Base-by-base conservation (phyloP, 2,329 filamentous ascomycete genomes). In the Ophiostoma angusticollis region DNA sequence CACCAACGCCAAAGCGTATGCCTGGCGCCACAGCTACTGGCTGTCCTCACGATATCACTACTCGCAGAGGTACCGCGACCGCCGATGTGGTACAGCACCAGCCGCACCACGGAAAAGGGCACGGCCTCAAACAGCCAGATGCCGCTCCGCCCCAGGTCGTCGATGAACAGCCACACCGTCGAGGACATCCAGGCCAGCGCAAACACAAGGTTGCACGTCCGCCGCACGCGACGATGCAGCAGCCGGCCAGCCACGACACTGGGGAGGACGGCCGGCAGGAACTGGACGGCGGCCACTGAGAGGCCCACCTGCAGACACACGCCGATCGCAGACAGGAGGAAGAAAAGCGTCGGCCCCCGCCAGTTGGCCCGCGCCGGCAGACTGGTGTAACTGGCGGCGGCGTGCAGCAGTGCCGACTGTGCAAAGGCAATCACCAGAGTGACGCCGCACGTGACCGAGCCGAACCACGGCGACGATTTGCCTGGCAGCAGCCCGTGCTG, bases 121-220 rank as follows among this genome's bases (percentile, higher is more conserved):
- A 93, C 59, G 0, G 85, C 84, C 57, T 95, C 85, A 45, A 76
- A 75, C 12, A 93, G 58, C 82, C 83, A 94, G 0, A 93, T 52
- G 0, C 84, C 85, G 1, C 75, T 71, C 9, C 69, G 65, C 0
- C 78, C 70, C 54, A 93, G 77, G 51, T 95, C 87, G 52, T 93
- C 75, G 9, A 76, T 64, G n/a, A 94, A 65, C 25, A 77, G 55
- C 29, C 65, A 65, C 1, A 71, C 70, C 0, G 83, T 89, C 13
- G 64, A 55, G 39, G 76, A 72, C 43, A 93, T 60, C 84, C 84
- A 95, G 0, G 55, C 49, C 5, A 76, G 46, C 1, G 76, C 69
- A 47, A 78, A 80, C 0, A 65, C 17, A 1, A 82, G 55, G 48
- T 91, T 93, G 0, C 63, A 68, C 0, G 55, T 43, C 30, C 70